phyloP scores from a whole-genome alignment of 805 yeast genomes.

The Candida patagonica region DNA sequence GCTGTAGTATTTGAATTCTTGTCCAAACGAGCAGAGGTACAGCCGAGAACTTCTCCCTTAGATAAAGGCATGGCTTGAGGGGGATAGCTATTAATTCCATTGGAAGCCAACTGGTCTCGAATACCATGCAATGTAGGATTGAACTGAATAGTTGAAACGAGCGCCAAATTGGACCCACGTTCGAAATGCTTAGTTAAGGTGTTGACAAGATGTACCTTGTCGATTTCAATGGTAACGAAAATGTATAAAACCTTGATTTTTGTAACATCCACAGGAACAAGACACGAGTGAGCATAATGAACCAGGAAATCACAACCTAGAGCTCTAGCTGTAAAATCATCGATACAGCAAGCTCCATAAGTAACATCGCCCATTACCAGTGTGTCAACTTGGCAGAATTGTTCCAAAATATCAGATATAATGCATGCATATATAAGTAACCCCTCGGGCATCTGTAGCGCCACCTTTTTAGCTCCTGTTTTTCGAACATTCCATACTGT shows the following conservation, averaged over 20 bases:
- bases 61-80: constrained; percentile 92
- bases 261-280: constrained; percentile 91
- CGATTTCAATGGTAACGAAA: constrained; percentile 87
- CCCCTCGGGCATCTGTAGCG: constrained; percentile 97
- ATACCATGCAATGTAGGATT: constrained; percentile 87
- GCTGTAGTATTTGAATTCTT: constrained; percentile 45
- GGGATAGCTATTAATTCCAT: constrained; percentile 53
- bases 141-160: constrained; percentile 94
- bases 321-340: constrained; percentile 89
- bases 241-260: constrained; percentile 86
- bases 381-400: constrained; percentile 77
- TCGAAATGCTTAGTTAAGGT: constrained; percentile 66
- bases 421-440: constrained; percentile 77
- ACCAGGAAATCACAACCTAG: constrained; percentile 89
- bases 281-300: constrained; percentile 95
- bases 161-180: constrained; percentile 58
- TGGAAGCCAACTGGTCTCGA: constrained; percentile 41
- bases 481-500: constrained; percentile 88
- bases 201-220: constrained; percentile 68
- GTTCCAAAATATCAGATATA: constrained; percentile 86
- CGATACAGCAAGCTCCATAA: constrained; percentile 97
- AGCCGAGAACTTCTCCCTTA: constrained; percentile 92
- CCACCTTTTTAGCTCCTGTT: constrained; percentile 68
- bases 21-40: constrained; percentile 74
- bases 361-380: constrained; percentile 98